These are phyloP conservation scores for Colletotrichum lupini DNA, from an alignment of 2,329 filamentous ascomycete species.

Conservation along the genomic window DNA sequence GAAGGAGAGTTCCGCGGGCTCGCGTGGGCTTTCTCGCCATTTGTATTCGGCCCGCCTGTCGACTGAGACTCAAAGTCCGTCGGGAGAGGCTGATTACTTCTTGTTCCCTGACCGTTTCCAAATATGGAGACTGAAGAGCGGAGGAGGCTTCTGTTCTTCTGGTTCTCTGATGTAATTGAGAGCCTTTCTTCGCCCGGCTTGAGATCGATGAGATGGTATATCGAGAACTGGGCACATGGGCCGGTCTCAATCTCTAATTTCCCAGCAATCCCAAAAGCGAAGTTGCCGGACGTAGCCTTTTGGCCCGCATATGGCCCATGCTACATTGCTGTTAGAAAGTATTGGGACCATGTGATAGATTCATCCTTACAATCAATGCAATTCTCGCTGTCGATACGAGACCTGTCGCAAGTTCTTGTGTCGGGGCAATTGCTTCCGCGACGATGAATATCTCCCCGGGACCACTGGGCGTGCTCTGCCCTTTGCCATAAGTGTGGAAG, in stretches of 20 bases:
- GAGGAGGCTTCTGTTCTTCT: not conserved
- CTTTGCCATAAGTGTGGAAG: constrained; percentile 57
- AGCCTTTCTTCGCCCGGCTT: constrained; percentile 40
- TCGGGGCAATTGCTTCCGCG: constrained; percentile 56
- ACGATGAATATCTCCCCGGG: constrained; percentile 58
- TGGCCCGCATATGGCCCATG: constrained; percentile 62
- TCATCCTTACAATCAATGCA: constrained; percentile 39
- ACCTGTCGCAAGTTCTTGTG: constrained; percentile 56
- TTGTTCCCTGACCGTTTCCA: not conserved
- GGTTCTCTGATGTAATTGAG: no score
- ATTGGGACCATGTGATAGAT: no score
- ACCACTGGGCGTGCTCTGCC: constrained; percentile 36
- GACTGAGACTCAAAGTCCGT: not conserved
- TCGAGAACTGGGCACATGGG: constrained; percentile 53
- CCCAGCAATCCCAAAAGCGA: constrained; percentile 50
- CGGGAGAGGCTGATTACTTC: fast-evolving
- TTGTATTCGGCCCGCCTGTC: no score
- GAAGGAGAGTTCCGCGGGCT: no score
- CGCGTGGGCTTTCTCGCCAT: not conserved
- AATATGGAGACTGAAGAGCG: not conserved
- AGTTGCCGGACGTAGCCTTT: constrained; percentile 63
- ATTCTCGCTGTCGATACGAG: constrained; percentile 43
- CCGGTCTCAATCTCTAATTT: constrained; percentile 38
- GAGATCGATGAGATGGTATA: constrained; percentile 62
- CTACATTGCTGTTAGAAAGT: not conserved